A percentile compares a stretch with the other conserved stretches of the same genome.
Evolutionary conservation across 805 yeast species (phyloP).

Genomic region (Myxozyma monticola): DNA sequence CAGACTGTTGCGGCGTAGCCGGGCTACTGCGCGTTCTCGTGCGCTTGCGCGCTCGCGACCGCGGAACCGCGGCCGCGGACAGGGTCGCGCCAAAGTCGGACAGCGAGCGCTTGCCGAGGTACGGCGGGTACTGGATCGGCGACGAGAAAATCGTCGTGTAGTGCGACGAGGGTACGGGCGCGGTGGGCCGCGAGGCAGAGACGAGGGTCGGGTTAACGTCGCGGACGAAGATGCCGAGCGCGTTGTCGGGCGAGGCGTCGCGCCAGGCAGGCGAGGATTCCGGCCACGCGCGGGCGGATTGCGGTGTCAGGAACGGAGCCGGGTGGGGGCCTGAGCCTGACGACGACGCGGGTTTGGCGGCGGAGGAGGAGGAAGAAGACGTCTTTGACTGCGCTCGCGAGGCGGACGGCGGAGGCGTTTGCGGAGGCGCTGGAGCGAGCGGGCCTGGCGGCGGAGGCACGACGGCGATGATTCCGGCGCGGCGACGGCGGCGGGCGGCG

Average conservation of each 20-base stretch:
- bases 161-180: not conserved
- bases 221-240: slow-evolving; percentile 26
- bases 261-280: slow-evolving; percentile 7
- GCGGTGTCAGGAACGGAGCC: slow-evolving; percentile 19
- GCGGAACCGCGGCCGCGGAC: not conserved
- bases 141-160: slow-evolving; percentile 21
- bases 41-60: not conserved
- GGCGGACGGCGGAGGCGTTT: slow-evolving; percentile 17
- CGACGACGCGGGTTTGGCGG: slow-evolving; percentile 4
- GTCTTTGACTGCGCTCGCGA: not conserved
- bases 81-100: slow-evolving; percentile 17
- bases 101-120: slow-evolving; percentile 22
- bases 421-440: slow-evolving; percentile 6
- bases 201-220: slow-evolving; percentile 22
- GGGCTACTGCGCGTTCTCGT: not conserved
- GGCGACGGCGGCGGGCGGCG: slow-evolving; percentile 3
- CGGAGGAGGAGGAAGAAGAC: not conserved
- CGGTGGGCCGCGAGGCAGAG: not conserved
- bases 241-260: slow-evolving; percentile 16
- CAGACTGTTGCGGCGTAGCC: not conserved
- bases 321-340: slow-evolving; percentile 4
- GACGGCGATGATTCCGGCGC: not conserved
- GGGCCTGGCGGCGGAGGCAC: not conserved
- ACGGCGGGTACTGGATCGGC: slow-evolving; percentile 26
- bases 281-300: slow-evolving; percentile 16